Percentiles rank a stretch among this genome's conserved stretches.
Evolutionary conservation across 371 early-diverging fungal species (phyloP).

Genomic region (Mortierella sp.): DNA sequence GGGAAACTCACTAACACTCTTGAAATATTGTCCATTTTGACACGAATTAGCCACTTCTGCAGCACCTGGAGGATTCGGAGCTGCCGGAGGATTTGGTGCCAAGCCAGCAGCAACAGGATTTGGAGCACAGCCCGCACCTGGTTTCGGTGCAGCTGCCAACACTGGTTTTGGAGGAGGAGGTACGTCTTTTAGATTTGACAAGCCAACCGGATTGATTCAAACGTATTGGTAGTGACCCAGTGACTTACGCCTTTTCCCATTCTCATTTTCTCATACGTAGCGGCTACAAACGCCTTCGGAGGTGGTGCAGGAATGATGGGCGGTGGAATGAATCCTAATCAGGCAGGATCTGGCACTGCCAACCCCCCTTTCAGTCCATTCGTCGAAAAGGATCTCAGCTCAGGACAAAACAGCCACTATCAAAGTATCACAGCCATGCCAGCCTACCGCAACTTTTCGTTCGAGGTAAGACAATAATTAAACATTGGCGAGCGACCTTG

Average conservation of each 20-base stretch:
- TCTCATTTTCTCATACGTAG: slow-evolving; percentile 17
- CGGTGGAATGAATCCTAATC: slow-evolving; percentile 61
- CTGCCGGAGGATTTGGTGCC: slow-evolving; percentile 60
- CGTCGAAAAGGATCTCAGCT: slow-evolving; percentile 75
- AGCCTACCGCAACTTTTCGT: slow-evolving; percentile 86
- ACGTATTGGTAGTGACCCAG: background rate
- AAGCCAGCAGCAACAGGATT: slow-evolving; percentile 60
- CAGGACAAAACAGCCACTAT: slow-evolving; percentile 74
- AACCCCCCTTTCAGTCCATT: slow-evolving; percentile 78
- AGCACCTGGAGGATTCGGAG: slow-evolving; percentile 65
- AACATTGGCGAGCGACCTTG: too few species aligned
- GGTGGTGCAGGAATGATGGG: slow-evolving; percentile 62
- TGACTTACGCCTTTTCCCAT: slow-evolving; percentile 15
- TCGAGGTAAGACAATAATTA: slow-evolving; percentile 68
- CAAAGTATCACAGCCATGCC: slow-evolving; percentile 93
- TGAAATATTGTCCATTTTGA: background rate
- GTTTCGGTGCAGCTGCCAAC: slow-evolving; percentile 57
- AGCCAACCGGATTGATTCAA: background rate
- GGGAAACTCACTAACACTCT: background rate
- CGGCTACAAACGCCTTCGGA: slow-evolving; percentile 66
- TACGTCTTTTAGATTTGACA: background rate
- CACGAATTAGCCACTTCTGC: slow-evolving; percentile 37
- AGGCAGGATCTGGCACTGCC: slow-evolving; percentile 78
- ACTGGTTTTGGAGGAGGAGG: slow-evolving; percentile 64
- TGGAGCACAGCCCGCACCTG: slow-evolving; percentile 51